These are phyloP conservation scores for Hypericum perforatum DNA, from an alignment of 345 rosid genomes.

Conservation along the genomic window DNA sequence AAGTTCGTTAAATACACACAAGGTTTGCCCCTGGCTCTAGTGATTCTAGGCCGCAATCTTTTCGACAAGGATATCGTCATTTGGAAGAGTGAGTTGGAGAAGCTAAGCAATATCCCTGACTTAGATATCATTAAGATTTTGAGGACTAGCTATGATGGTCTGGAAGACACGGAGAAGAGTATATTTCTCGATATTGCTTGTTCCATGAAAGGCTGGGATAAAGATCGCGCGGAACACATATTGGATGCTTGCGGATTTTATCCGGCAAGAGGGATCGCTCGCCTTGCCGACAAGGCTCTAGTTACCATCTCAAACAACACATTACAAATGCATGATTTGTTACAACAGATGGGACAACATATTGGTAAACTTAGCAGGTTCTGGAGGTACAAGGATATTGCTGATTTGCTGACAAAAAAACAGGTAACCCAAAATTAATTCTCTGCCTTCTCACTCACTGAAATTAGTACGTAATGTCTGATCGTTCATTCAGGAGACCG, in stretches of 20 bases:
- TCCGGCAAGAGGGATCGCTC: not conserved
- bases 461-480: too few relatives aligned
- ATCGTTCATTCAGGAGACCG: not conserved
- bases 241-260: not conserved
- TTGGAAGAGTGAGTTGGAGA: slow-evolving; percentile 2
- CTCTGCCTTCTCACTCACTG: too few relatives aligned
- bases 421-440: not conserved
- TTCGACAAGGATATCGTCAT: not conserved
- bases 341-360: slow-evolving; percentile 1
- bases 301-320: not conserved
- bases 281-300: not conserved
- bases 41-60: not conserved
- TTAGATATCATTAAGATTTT: not conserved
- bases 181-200: slow-evolving; percentile 1
- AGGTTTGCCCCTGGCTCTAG: not conserved
- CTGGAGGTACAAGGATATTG: slow-evolving; percentile 8
- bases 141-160: not conserved
- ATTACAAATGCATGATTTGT: not conserved
- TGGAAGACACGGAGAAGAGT: not conserved
- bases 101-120: not conserved
- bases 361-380: slow-evolving; percentile 11
- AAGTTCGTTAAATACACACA: not conserved
- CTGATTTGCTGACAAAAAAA: not conserved
- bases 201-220: not conserved
- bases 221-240: not conserved